Evolutionary conservation across 768 basidiomycete genomes (phyloP).

Genomic region (Xanthoconium purpureum): DNA sequence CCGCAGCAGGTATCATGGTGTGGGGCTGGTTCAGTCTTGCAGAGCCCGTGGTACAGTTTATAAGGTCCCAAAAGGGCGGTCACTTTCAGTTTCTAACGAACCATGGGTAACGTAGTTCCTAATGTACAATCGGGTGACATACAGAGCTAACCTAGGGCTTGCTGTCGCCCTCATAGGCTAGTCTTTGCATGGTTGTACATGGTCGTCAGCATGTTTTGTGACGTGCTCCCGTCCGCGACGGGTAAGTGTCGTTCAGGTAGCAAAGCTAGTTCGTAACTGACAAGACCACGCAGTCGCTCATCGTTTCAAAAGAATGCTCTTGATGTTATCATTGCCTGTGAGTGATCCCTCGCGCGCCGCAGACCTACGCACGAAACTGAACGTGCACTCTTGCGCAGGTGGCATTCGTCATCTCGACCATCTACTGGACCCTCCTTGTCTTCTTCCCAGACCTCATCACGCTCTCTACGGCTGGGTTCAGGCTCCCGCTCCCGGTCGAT

Average conservation of each 20-base stretch:
- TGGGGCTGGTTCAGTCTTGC: constrained; percentile 33
- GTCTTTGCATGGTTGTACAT: constrained; percentile 41
- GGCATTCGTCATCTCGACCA: constrained; percentile 46
- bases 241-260: constrained; percentile 26
- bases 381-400: constrained; percentile 28
- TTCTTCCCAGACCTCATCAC: constrained; percentile 33
- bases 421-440: constrained; percentile 69
- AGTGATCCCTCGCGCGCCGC: not conserved
- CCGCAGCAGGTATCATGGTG: constrained; percentile 33
- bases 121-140: not conserved
- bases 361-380: not conserved
- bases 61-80: constrained; percentile 55
- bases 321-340: constrained; percentile 69
- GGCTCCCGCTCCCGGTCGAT: constrained; percentile 53
- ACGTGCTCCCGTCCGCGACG: constrained; percentile 37
- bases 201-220: constrained; percentile 37
- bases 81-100: constrained; percentile 75
- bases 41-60: constrained; percentile 16
- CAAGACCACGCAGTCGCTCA: constrained; percentile 1
- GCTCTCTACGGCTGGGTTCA: not conserved
- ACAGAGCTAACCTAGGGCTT: not conserved
- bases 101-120: constrained; percentile 46
- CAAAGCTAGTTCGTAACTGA: not conserved
- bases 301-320: constrained; percentile 54
- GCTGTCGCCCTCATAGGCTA: constrained; percentile 13